Base-by-base conservation (phyloP, 148 eudicot species). In the Rhododendron kiyosumense region DNA sequence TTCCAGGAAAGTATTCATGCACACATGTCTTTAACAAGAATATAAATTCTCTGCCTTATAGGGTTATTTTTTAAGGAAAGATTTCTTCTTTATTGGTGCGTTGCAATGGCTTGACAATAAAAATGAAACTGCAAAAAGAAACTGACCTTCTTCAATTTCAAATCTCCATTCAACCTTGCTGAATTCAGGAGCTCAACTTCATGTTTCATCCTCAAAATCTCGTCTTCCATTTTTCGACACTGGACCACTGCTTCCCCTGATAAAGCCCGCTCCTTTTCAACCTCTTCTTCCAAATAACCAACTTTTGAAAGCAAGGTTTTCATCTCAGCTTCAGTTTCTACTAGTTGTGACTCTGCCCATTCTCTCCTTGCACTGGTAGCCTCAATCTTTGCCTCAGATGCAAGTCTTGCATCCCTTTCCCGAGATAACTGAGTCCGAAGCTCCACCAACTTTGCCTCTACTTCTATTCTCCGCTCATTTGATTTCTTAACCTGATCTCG, bases 211-310 rank as follows among this genome's bases (percentile, higher is more conserved):
- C 85, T 87, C n/a, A 46, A 79, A 18, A 93, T 83, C 71, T 93
- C 94, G 12, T 90, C 91, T 88, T 93, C 93, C 85, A 94, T 79
- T 86, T 88, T 89, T 81, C 75, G 89, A 75, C 93, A 92, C 85
- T 87, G 93, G 36, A 75, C 61, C 34, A 84, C 85, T 73, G 90
- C 81, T 75, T 93, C 93, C 22, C 86, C 86, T 20, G 92, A 89
- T 17, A 89, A 89, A 24, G 59, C 87, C 86, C 73, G 88, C 78
- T 94, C 95, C 84, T 86, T 90, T 76, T 90, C 92, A 48, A 93
- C 52, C 75, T 93, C 92, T 24, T 84, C 91, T 78, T 83, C 81
- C 45, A 96, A 86, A 5, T 85, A 88, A 82, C 87, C 86, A 63
- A 94, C 87, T 85, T 91, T 89, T 41, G 92, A 87, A 77, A 91